Percentiles rank a stretch among this genome's conserved stretches.
Conservation (phyloP, 257 asterid species). For the Gardenia jasminoides region DNA sequence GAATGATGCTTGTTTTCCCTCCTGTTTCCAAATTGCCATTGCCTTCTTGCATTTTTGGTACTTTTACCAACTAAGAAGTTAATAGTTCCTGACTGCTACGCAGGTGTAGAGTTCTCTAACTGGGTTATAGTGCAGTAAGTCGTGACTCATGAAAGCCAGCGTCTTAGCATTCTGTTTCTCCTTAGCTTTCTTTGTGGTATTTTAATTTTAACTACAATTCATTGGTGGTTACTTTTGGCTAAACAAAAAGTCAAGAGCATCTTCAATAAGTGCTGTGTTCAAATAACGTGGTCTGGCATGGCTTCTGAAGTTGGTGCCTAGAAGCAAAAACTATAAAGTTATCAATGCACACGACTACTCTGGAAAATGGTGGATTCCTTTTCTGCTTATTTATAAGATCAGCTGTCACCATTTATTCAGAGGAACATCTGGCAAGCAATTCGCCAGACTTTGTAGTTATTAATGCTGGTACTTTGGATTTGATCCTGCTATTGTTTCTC, state of each 20-base stretch:
- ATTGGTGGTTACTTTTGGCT: neutral
- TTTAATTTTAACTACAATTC: neutral
- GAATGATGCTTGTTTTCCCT: neutral
- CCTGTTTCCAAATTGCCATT: neutral
- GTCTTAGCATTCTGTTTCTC: neutral
- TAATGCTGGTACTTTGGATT: neutral
- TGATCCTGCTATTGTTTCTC: neutral
- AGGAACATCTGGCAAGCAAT: no score
- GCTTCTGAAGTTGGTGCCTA: neutral
- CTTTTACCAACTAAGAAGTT: neutral
- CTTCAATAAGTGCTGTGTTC: neutral
- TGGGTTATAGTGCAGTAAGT: neutral
- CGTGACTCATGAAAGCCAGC: neutral
- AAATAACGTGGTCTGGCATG: constrained; percentile 5
- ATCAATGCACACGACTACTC: neutral
- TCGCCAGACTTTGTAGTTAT: neutral
- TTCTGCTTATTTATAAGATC: neutral
- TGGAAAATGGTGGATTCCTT: no score
- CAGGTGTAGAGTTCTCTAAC: neutral
- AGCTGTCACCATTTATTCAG: neutral
- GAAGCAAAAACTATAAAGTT: neutral
- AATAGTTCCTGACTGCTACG: neutral
- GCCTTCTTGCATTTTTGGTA: neutral
- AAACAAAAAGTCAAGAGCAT: neutral
- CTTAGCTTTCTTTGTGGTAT: neutral